A percentile compares a stretch with the other conserved stretches of the same genome.
Evolutionary conservation across 164 flowering plant species (phyloP).

Genomic region (Chimonanthus salicifolius): DNA sequence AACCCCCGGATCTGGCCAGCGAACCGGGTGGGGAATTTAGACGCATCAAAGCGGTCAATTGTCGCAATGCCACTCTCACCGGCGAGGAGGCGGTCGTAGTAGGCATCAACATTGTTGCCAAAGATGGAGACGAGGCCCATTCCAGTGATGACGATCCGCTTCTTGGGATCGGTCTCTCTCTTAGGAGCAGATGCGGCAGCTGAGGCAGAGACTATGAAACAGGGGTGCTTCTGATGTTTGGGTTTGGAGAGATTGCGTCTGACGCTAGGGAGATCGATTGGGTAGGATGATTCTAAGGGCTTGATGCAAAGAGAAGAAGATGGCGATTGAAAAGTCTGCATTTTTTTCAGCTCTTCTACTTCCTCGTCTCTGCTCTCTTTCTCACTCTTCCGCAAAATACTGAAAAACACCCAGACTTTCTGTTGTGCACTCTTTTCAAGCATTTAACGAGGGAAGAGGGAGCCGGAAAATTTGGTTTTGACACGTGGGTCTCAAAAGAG

Average conservation of each 20-base stretch:
- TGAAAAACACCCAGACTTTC: too few relatives aligned
- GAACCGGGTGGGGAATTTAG: slow-evolving; percentile 86
- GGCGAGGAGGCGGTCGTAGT: slow-evolving; percentile 55
- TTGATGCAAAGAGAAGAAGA: slow-evolving; percentile 6
- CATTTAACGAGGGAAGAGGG: background rate
- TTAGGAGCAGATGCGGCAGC: slow-evolving; percentile 9
- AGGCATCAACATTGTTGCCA: slow-evolving; percentile 71
- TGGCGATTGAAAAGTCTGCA: slow-evolving; percentile 12
- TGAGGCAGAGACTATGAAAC: background rate
- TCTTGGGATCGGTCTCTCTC: slow-evolving; percentile 32
- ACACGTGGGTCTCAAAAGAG: too few relatives aligned
- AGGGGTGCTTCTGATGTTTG: background rate
- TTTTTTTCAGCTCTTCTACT: background rate
- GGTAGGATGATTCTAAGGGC: background rate
- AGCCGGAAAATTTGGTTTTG: too few relatives aligned
- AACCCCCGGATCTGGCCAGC: slow-evolving; percentile 91
- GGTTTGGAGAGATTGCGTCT: background rate
- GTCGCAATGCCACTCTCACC: slow-evolving; percentile 68
- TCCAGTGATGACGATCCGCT: slow-evolving; percentile 30
- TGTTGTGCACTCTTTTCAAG: too few relatives aligned
- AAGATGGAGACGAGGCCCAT: slow-evolving; percentile 59
- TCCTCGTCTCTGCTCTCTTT: too few relatives aligned
- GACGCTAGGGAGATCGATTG: background rate
- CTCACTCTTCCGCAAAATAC: too few relatives aligned
- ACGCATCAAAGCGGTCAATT: slow-evolving; percentile 84